A percentile compares a stretch with the other conserved stretches of the same genome.
Evolutionary conservation across 23 red algal genomes (phyloP).

Genomic region (Cyanidiococcus yangmingshanensis): DNA sequence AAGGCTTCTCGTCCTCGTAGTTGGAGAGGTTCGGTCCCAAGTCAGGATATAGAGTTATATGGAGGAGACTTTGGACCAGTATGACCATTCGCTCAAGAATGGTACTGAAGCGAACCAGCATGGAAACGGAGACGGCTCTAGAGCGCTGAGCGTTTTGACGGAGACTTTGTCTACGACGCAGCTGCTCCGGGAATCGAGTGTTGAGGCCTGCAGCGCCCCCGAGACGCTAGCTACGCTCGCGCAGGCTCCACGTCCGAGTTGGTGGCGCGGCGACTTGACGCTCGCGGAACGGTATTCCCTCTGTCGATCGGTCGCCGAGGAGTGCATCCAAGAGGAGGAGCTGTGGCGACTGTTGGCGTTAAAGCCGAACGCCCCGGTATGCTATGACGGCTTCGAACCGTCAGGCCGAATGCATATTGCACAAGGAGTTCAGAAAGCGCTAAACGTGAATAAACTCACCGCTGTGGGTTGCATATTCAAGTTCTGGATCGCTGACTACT

Average conservation of each 20-base stretch:
- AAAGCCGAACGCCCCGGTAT: slow-evolving; percentile 27
- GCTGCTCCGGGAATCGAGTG: too few species aligned
- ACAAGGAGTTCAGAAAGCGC: slow-evolving; percentile 82
- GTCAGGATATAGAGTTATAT: too few species aligned
- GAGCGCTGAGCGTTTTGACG: too few species aligned
- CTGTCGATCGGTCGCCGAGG: slow-evolving; percentile 30
- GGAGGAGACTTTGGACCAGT: too few species aligned
- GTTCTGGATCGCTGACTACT: slow-evolving; percentile 98
- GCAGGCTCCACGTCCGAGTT: not conserved
- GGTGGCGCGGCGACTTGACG: not conserved
- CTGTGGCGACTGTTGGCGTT: slow-evolving; percentile 23
- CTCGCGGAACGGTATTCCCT: slow-evolving; percentile 18
- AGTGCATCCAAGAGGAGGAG: slow-evolving; percentile 34
- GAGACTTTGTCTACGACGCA: too few species aligned
- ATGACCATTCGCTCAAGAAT: too few species aligned
- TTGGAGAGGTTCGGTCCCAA: too few species aligned
- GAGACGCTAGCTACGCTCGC: not conserved
- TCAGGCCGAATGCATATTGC: slow-evolving; percentile 92
- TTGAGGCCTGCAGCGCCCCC: not conserved
- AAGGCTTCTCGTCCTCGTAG: too few species aligned
- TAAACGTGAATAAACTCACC: slow-evolving; percentile 98
- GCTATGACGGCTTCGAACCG: slow-evolving; percentile 98
- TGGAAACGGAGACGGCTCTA: too few species aligned
- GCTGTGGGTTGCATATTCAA: slow-evolving; percentile 70
- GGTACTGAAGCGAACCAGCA: too few species aligned